Conservation (phyloP, 2,329 filamentous ascomycete genomes). For the Fusarium heterosporum region DNA sequence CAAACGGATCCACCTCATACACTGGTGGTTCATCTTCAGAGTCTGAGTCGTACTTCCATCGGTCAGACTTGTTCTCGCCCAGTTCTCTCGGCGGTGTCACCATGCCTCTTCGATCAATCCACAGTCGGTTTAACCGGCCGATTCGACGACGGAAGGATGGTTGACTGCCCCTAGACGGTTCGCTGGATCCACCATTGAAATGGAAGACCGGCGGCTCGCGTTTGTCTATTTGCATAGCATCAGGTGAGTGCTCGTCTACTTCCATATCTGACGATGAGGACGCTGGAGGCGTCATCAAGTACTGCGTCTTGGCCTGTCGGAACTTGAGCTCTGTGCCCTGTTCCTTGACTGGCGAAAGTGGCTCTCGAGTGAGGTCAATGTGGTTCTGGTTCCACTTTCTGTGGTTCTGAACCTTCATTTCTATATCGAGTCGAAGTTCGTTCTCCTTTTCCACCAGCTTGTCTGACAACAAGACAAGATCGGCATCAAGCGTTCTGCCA, state of each 20-base stretch:
- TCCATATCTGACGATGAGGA: constrained; percentile 69
- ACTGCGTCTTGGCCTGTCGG: constrained; percentile 78
- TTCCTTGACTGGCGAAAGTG: constrained; percentile 82
- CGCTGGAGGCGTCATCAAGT: constrained; percentile 73
- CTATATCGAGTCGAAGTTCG: constrained; percentile 83
- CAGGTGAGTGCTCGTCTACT: constrained; percentile 61
- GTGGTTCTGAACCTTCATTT: constrained; percentile 88
- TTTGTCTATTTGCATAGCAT: constrained; percentile 57
- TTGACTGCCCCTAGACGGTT: constrained; percentile 56
- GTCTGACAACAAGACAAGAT: constrained; percentile 81
- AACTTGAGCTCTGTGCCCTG: constrained; percentile 71
- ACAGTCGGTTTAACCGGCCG: constrained; percentile 84
- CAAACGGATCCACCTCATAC: constrained; percentile 80
- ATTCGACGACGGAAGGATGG: constrained; percentile 85
- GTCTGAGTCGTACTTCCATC: constrained; percentile 89
- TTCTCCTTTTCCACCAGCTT: constrained; percentile 84
- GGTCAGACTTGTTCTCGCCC: constrained; percentile 65
- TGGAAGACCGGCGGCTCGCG: constrained; percentile 55
- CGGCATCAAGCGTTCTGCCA: constrained; percentile 78
- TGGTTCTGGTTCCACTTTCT: constrained; percentile 91
- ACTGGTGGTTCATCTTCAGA: constrained; percentile 82
- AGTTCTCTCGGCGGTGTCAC: constrained; percentile 61
- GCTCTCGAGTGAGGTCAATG: constrained; percentile 87
- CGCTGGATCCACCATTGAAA: constrained; percentile 59
- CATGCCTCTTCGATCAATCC: constrained; percentile 86